Evolutionary conservation across 495 filamentous ascomycete genomes (phyloP), one percentile per base, ranked within the genome.

Genomic region (Massariosphaeria phaeospora): DNA sequence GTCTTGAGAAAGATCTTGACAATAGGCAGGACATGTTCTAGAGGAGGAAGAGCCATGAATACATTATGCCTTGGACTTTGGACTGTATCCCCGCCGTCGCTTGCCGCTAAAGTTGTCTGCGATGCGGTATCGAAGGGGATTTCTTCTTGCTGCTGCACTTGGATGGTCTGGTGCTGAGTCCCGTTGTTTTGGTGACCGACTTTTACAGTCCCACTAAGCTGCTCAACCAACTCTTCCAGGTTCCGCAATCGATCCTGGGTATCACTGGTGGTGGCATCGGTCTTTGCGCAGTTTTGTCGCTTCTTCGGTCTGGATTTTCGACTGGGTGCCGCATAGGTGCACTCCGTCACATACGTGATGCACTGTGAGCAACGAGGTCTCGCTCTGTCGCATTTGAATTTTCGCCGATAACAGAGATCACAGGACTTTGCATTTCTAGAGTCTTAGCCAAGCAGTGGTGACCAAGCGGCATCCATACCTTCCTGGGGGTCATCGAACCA

Each of bases 321-420:
- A 25, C 42, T 55, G 52, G 44, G 44, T 21, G 44, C 52, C 25
- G 50, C 21, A 30, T 43, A 53, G 50, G 50, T 53, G 21, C 52
- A 55, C 12, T 55, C 41, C n/a, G 31, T 30, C 27, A 27, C 31
- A 42, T 55, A 48, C 33, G 42, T 55, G 33, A 39, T 48, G 42
- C 52, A 55, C 21, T 48, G 42, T 31, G 52, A 55, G 52, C 52
- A 55, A 10, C 44, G 52, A 39, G 52, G 52, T 23, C 39, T 48
- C 24, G 1, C 15, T 31, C 52, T 25, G 25, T 55, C 43, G 52
- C 52, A 55, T 38, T 55, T 55, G 27, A 55, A 48, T 23, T 48
- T 55, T 18, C 52, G 42, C 17, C 24, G 42, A 13, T 48, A 48
- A 17, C 52, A 55, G 10, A 55, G 31, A 26, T 55, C 52, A 23